Conservation (phyloP, 2,329 filamentous ascomycete species). For the Rhinocladiella similis region DNA sequence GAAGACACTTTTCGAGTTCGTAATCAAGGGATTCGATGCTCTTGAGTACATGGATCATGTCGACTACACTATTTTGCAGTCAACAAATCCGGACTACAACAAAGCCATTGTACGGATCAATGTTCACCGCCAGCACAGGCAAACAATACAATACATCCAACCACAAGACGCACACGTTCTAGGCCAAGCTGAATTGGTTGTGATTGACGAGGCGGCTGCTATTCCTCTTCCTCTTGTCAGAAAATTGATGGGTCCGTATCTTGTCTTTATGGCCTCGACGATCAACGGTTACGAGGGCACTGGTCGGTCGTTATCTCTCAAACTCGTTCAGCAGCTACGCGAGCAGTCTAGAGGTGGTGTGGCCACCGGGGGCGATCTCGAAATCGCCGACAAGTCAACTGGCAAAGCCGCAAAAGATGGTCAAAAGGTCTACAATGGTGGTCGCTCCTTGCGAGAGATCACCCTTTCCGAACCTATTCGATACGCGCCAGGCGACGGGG, state of each 20-base stretch:
- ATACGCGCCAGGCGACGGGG: constrained; percentile 84
- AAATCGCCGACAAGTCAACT: constrained; percentile 76
- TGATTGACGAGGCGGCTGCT: constrained; percentile 96
- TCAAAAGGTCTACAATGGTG: constrained; percentile 60
- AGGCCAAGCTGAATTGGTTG: constrained; percentile 89
- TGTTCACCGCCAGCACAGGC: constrained; percentile 88
- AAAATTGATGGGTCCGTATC: constrained; percentile 93
- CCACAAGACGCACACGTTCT: constrained; percentile 94
- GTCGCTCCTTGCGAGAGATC: constrained; percentile 83
- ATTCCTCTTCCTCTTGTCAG: constrained; percentile 90
- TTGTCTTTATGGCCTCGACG: constrained; percentile 98
- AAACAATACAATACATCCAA: constrained; percentile 98
- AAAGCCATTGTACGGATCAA: constrained; percentile 98
- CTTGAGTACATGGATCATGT: constrained; percentile 91
- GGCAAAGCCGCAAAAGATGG: constrained; percentile 68
- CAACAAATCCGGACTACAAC: constrained; percentile 97
- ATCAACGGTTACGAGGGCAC: constrained; percentile 99
- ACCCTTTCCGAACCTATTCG: constrained; percentile 91
- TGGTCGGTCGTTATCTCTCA: constrained; percentile 88
- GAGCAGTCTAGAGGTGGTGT: constrained; percentile 77
- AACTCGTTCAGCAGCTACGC: constrained; percentile 93
- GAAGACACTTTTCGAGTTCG: constrained; percentile 97
- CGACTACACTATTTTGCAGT: constrained; percentile 97
- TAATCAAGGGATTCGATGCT: constrained; percentile 97
- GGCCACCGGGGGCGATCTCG: constrained; percentile 57